These are phyloP conservation scores for Annulohypoxylon nitens DNA, from an alignment of 495 filamentous ascomycete genomes.

Conservation along the genomic window DNA sequence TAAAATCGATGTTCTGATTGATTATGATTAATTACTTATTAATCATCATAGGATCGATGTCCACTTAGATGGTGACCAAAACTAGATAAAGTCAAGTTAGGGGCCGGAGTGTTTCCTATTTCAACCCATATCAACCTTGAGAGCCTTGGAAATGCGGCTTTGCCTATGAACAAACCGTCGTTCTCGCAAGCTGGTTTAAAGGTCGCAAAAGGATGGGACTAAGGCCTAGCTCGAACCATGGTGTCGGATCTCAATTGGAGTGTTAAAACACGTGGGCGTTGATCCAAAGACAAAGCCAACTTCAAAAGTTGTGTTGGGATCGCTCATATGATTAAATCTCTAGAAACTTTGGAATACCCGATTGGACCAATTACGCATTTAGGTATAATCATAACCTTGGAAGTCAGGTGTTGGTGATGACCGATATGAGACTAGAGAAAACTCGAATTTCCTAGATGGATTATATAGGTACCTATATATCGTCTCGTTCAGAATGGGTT, in stretches of 20 bases:
- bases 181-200: background rate
- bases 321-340: background rate
- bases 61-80: background rate
- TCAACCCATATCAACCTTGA: no score
- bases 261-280: background rate
- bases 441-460: background rate
- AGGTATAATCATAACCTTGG: background rate
- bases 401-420: background rate
- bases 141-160: background rate
- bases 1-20: slow-evolving; percentile 5
- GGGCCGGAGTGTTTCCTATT: background rate
- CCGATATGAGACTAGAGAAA: background rate
- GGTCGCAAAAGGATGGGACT: background rate
- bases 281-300: background rate
- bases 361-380: background rate
- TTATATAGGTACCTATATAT: background rate
- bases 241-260: slow-evolving; percentile 1
- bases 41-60: background rate
- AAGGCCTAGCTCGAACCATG: background rate
- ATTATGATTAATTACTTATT: slow-evolving; percentile 5
- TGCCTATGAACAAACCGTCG: background rate
- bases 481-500: no score
- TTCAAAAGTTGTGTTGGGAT: background rate
- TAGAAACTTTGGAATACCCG: background rate
- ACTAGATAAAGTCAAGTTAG: background rate